Evolutionary conservation across 2,329 filamentous ascomycete species (phyloP).

Genomic region (Fonsecaea multimorphosa): DNA sequence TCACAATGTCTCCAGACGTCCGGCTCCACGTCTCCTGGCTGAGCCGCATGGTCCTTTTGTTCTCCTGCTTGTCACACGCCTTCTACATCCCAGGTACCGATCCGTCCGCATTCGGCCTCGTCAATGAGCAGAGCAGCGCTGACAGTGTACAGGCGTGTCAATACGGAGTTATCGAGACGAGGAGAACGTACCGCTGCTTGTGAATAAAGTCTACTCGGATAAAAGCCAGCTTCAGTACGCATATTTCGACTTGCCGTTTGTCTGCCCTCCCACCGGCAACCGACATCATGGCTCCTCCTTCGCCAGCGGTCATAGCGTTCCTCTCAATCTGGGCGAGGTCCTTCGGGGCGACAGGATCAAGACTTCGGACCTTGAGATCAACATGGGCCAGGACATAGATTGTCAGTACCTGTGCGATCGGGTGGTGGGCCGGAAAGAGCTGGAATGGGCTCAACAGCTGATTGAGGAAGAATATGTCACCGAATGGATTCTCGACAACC

Average conservation of each 20-base stretch:
- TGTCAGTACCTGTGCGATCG: conserved; percentile 75
- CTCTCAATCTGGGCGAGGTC: conserved; percentile 85
- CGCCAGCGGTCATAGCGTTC: conserved; percentile 76
- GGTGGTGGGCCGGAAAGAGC: conserved; percentile 67
- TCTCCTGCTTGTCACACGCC: conserved; percentile 63
- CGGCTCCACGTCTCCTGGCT: conserved; percentile 41
- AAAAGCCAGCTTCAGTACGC: conserved; percentile 90
- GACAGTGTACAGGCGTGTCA: conserved; percentile 69
- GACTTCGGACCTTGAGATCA: conserved; percentile 80
- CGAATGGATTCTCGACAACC: conserved; percentile 92
- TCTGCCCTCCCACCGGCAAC: conserved; percentile 77
- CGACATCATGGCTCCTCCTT: conserved; percentile 69
- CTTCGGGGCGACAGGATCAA: conserved; percentile 85
- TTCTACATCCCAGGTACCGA: conserved; percentile 86
- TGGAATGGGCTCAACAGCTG: conserved; percentile 72
- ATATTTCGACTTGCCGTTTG: conserved; percentile 86
- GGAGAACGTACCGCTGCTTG: conserved; percentile 80
- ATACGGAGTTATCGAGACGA: conserved; percentile 78
- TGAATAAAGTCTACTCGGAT: conserved; percentile 92
- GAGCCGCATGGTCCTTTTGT: conserved; percentile 51
- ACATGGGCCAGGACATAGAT: conserved; percentile 75
- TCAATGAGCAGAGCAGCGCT: conserved; percentile 6
- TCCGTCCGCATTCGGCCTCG: conserved; percentile 3
- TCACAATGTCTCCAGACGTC: conserved; percentile 40
- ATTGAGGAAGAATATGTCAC: conserved; percentile 82